Evolutionary conservation across 2,329 filamentous ascomycete species (phyloP), one percentile per base, ranked within the genome.

Genomic region (Venturia asperata): DNA sequence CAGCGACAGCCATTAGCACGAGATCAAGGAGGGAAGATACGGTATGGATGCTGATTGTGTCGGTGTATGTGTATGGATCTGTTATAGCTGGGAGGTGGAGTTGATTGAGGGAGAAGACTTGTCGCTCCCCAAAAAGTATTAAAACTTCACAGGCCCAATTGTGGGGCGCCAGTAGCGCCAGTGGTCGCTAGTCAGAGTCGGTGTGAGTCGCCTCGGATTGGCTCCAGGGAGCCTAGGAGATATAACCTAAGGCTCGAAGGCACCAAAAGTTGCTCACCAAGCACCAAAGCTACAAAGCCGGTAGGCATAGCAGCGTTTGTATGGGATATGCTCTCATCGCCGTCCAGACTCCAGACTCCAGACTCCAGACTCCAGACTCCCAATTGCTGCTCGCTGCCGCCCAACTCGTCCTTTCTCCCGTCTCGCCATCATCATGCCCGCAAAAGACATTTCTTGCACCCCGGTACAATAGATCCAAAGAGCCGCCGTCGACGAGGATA

Each of bases 1-100:
- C 77, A 78, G 75, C 75, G 76, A 77, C 74, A 71, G 77, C 77
- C 77, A 77, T 76, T 71, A 76, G 76, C 77, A 79, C 78, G 76
- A 74, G 77, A 67, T 69, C 75, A 77, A 76, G 77, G 78, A 76
- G 78, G 76, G 77, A 77, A 73, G 72, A 72, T 71, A 70, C 63
- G 64, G 65, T 71, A 61, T 70, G 67, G 43, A 70, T 72, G 70
- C 1, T 43, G 49, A 15, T 19, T 10, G 10, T 42, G 27, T n/a
- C 37, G 17, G 13, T 37, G 9, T 56, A 34, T 3, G 49, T 47
- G 24, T 47, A 19, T 42, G 7, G 58, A 60, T 21, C 30, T 64
- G 63, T 15, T 41, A 37, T 52, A 10, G 27, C 52, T 58, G 52
- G 52, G 52, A 21, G 21, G 27, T 34, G 52, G 6, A 19, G 52